Percentiles rank a stretch among this genome's conserved stretches.
These are phyloP conservation scores for Bruguiera hainesii DNA, from an alignment of 441 rosid genomes.

Conservation along the genomic window DNA sequence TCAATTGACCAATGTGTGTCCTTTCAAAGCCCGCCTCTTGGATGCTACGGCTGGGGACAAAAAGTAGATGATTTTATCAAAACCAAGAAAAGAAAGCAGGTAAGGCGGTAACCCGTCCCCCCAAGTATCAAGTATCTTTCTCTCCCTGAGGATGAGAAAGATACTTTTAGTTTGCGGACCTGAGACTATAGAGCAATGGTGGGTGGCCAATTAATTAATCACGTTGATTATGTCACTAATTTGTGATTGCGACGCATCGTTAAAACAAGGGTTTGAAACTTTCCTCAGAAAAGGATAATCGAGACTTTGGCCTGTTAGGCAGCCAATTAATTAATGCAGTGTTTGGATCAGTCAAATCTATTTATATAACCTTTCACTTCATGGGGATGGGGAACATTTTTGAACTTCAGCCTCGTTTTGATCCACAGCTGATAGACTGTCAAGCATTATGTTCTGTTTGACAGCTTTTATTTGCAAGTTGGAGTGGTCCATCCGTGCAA, in stretches of 20 bases:
- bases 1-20: constrained; percentile 9
- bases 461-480: too few relatives aligned
- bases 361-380: neutral
- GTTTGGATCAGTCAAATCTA: neutral
- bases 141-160: neutral
- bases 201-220: neutral
- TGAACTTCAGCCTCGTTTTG: neutral
- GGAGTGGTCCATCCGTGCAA: too few relatives aligned
- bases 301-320: constrained; percentile 11
- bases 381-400: neutral
- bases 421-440: constrained; percentile 7
- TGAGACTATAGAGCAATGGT: neutral
- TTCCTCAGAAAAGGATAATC: constrained; percentile 10
- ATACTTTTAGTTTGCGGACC: neutral
- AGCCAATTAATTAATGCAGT: constrained; percentile 7
- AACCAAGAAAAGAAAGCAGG: neutral
- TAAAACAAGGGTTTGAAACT: constrained; percentile 16
- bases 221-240: neutral
- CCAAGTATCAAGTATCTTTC: neutral
- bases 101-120: neutral
- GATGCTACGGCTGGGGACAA: constrained; percentile 18
- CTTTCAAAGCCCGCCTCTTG: neutral
- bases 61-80: constrained; percentile 2
- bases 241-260: constrained; percentile 12
- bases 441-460: constrained; percentile 3